phyloP scores from a whole-genome alignment of 2,329 filamentous ascomycete genomes.

The Colletotrichum abscissum region DNA sequence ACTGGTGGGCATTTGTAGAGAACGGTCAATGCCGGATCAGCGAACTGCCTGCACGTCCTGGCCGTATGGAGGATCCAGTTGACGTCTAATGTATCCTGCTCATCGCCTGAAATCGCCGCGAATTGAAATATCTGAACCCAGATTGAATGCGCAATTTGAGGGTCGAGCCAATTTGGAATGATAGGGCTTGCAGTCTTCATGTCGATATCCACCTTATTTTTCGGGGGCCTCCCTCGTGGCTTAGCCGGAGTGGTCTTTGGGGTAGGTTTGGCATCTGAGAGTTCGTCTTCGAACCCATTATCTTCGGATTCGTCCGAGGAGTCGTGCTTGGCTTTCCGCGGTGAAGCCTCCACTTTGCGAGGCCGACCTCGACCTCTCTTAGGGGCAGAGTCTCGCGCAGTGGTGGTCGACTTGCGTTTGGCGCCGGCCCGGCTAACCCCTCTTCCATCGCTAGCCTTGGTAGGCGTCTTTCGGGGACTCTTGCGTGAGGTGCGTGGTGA shows the following conservation, averaged over 20 bases:
- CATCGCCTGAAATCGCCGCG: constrained; percentile 61
- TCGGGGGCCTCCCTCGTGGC: not conserved
- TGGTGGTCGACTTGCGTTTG: not conserved
- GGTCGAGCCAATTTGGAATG: constrained; percentile 67
- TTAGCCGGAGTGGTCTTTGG: not conserved
- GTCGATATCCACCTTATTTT: not conserved
- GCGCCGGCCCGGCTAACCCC: not conserved
- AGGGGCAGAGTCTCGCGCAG: not conserved
- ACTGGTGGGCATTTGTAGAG: constrained; percentile 79
- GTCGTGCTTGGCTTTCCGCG: not conserved
- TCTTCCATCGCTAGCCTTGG: not conserved
- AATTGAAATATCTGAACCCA: constrained; percentile 77
- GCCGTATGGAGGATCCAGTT: constrained; percentile 76
- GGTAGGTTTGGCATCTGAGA: not conserved
- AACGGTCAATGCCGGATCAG: constrained; percentile 78
- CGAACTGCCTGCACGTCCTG: constrained; percentile 71
- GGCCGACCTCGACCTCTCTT: not conserved
- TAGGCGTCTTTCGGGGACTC: not conserved
- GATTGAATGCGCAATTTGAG: constrained; percentile 72
- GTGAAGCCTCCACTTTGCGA: not conserved
- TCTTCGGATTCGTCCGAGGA: constrained; percentile 8
- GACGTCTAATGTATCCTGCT: constrained; percentile 47
- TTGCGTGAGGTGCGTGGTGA: not conserved
- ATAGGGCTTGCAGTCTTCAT: not conserved
- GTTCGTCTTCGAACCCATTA: not conserved